These are phyloP conservation scores for Linnemannia exigua DNA, from an alignment of 192 early-diverging fungal genomes.

Conservation along the genomic window DNA sequence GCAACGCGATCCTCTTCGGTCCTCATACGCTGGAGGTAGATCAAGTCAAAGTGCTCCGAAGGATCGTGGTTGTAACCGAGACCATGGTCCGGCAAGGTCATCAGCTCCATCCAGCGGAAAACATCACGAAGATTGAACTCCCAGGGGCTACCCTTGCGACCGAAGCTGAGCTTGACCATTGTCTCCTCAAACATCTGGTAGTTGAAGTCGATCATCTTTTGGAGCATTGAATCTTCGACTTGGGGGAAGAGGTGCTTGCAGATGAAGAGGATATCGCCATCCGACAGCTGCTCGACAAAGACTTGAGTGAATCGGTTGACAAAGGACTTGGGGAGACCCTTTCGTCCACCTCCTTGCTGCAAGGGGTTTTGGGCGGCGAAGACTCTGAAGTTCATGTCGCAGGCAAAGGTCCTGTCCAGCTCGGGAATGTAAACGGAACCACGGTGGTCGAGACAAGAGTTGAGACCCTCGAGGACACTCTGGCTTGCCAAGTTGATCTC, in stretches of 20 bases:
- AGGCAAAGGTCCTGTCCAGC: conserved; percentile 88
- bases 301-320: conserved; percentile 98
- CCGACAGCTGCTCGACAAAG: conserved; percentile 86
- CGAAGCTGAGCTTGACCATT: conserved; percentile 83
- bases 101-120: conserved; percentile 92
- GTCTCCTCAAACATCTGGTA: conserved; percentile 87
- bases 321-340: conserved; percentile 98
- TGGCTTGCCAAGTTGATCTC: conserved; percentile 99
- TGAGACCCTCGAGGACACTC: conserved; percentile 98
- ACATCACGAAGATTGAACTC: conserved; percentile 99
- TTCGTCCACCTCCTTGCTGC: conserved; percentile 96
- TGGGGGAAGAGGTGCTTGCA: conserved; percentile 67
- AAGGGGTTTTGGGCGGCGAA: conserved; percentile 99
- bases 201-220: conserved; percentile 87
- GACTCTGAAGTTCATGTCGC: conserved; percentile 87
- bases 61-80: conserved; percentile 67
- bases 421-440: conserved; percentile 97
- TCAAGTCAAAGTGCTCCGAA: conserved; percentile 79
- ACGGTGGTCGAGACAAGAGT: conserved; percentile 98
- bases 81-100: conserved; percentile 62
- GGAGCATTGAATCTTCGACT: conserved; percentile 61
- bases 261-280: conserved; percentile 87
- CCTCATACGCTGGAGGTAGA: conserved; percentile 94
- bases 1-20: conserved; percentile 79
- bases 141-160: conserved; percentile 89